Evolutionary conservation across 1,284 basidiomycete genomes (phyloP).

Genomic region (Peniophora sp.): DNA sequence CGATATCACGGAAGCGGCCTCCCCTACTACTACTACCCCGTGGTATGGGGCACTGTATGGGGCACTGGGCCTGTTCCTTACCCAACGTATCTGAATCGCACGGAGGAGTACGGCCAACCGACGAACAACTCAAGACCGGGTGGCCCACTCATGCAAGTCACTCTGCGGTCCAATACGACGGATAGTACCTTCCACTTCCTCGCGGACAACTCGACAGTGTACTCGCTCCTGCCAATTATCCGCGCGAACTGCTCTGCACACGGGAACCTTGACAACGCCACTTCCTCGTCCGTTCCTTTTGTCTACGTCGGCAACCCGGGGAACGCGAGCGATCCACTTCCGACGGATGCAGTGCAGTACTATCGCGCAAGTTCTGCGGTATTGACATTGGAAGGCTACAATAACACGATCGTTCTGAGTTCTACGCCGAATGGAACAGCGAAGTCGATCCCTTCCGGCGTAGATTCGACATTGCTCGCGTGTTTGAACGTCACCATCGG

Average conservation of each 20-base stretch:
- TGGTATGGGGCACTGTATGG: conserved; percentile 47
- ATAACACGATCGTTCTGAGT: conserved; percentile 25
- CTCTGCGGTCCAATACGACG: conserved; percentile 14
- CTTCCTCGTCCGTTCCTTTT: conserved; percentile 18
- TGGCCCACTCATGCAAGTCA: conserved; percentile 14
- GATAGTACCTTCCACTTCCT: conserved; percentile 13
- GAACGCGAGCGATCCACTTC: conserved; percentile 10
- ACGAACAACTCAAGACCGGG: conserved; percentile 19
- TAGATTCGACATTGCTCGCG: conserved; percentile 29
- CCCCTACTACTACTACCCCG: conserved; percentile 47
- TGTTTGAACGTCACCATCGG: conserved; percentile 41
- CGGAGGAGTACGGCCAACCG: conserved; percentile 27
- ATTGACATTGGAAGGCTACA: conserved; percentile 37
- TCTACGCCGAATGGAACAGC: conserved; percentile 17
- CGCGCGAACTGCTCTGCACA: conserved; percentile 1
- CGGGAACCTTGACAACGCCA: conserved; percentile 6
- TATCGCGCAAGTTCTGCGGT: conserved; percentile 30
- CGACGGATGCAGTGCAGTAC: conserved; percentile 30
- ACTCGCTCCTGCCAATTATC: conserved; percentile 11
- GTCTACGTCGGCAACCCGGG: conserved; percentile 21
- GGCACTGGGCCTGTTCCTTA: conserved; percentile 24
- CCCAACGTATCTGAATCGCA: conserved; percentile 32
- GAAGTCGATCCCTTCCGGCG: conserved; percentile 27
- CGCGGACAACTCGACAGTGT: conserved; percentile 16
- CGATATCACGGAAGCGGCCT: conserved; percentile 24